phyloP scores from a whole-genome alignment of 176 grass and related monocot species.

The Musa itinerans region DNA sequence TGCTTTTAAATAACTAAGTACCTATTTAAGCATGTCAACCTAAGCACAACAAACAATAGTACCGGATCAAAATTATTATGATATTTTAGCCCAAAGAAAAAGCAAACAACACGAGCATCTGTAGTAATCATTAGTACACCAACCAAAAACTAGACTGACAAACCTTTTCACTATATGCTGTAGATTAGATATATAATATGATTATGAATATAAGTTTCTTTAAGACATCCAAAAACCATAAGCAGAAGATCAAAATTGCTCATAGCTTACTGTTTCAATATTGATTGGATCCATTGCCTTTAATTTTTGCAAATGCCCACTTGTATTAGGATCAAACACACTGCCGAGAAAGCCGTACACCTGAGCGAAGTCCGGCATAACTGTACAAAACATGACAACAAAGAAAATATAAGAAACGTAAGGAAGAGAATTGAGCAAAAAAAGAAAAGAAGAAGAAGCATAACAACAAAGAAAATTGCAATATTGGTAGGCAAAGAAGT shows the following conservation, averaged over 20 bases:
- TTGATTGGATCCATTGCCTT: conserved; percentile 82
- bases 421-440: conserved; percentile 11
- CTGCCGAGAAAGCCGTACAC: conserved; percentile 83
- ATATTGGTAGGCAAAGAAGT: background rate
- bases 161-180: background rate
- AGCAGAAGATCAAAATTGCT: background rate
- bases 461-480: background rate
- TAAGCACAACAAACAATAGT: too few species aligned
- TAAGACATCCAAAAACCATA: background rate
- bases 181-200: background rate
- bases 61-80: too few species aligned
- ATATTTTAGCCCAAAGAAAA: too few species aligned
- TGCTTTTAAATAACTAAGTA: too few species aligned
- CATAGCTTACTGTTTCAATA: conserved; percentile 58
- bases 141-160: background rate
- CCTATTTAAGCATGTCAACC: too few species aligned
- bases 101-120: background rate
- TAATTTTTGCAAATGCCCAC: conserved; percentile 55
- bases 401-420: conserved; percentile 11
- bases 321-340: conserved; percentile 75
- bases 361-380: conserved; percentile 61
- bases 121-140: background rate
- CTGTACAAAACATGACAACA: conserved; percentile 30
- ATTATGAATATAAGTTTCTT: background rate
- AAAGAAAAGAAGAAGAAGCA: background rate